phyloP scores from a whole-genome alignment of 257 asterid genomes.

The Solanum medicagineum region DNA sequence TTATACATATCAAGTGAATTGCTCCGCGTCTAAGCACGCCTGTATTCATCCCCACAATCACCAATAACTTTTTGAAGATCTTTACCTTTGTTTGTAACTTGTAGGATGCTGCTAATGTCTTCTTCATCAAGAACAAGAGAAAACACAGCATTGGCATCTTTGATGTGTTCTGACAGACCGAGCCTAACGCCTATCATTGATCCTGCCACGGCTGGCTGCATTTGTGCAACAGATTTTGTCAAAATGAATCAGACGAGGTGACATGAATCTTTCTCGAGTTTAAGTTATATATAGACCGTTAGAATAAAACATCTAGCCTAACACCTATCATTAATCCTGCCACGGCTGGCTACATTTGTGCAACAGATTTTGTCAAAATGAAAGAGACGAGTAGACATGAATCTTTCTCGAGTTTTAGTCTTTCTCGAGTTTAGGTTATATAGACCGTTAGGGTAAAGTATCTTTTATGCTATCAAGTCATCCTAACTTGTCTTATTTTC shows the following conservation, averaged over 20 bases:
- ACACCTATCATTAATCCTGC: constrained; percentile 98
- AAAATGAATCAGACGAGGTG: neutral
- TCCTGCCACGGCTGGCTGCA: constrained; percentile 93
- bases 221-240: neutral
- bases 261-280: neutral
- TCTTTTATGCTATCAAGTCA: neutral
- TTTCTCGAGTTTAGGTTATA: neutral
- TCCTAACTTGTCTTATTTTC: neutral
- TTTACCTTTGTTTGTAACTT: constrained; percentile 61
- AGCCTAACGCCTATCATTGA: constrained; percentile 94
- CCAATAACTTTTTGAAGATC: constrained; percentile 69
- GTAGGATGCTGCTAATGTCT: constrained; percentile 45
- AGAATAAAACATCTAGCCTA: constrained; percentile 38
- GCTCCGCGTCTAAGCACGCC: constrained; percentile 30
- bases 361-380: neutral
- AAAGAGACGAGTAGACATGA: neutral
- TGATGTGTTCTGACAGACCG: constrained; percentile 77
- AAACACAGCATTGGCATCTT: constrained; percentile 50
- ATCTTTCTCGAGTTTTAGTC: neutral
- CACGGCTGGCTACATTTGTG: constrained; percentile 59
- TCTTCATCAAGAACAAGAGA: constrained; percentile 75
- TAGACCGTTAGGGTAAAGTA: neutral
- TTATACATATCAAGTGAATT: neutral
- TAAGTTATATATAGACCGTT: neutral
- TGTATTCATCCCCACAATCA: constrained; percentile 92